A percentile compares a stretch with the other conserved stretches of the same genome.
These are phyloP conservation scores for Fusarium guadeloupense DNA, from an alignment of 2,329 filamentous ascomycete species.

Conservation along the genomic window DNA sequence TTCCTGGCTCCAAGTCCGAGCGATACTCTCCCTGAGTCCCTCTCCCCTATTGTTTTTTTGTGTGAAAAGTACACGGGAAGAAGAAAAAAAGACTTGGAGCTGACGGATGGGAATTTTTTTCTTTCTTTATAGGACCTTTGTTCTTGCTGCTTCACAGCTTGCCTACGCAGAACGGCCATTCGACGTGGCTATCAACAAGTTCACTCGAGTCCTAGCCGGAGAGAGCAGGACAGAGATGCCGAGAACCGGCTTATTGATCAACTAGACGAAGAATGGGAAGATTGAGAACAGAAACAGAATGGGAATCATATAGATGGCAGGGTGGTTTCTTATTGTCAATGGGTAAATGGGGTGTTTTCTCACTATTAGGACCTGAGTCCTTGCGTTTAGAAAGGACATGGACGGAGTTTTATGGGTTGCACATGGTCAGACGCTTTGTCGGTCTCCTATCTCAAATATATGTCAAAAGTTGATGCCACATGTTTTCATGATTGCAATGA, in stretches of 20 bases:
- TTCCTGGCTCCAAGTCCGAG: conserved; percentile 42
- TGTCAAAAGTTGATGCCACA: conserved; percentile 19
- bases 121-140: conserved; percentile 65
- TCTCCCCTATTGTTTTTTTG: background rate
- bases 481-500: background rate
- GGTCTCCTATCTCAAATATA: conserved; percentile 18
- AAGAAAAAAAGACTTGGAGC: conserved; percentile 19
- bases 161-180: conserved; percentile 70
- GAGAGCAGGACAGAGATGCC: conserved; percentile 70
- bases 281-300: conserved; percentile 53
- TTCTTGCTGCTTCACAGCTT: conserved; percentile 74
- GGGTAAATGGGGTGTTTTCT: background rate
- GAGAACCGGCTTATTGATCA: conserved; percentile 96
- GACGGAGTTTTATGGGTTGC: conserved; percentile 38
- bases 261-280: conserved; percentile 96
- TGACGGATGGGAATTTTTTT: conserved; percentile 37
- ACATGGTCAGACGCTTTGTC: conserved; percentile 20
- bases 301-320: background rate
- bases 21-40: conserved; percentile 43
- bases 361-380: conserved; percentile 3
- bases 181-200: conserved; percentile 74
- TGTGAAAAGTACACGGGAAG: conserved; percentile 1
- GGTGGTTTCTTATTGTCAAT: conserved; percentile 12
- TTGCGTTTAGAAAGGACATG: conserved; percentile 32
- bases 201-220: conserved; percentile 61